A percentile compares a stretch with the other conserved stretches of the same genome.
phyloP scores from a whole-genome alignment of 2,329 filamentous ascomycete species.

The Zymoseptoria pseudotritici region DNA sequence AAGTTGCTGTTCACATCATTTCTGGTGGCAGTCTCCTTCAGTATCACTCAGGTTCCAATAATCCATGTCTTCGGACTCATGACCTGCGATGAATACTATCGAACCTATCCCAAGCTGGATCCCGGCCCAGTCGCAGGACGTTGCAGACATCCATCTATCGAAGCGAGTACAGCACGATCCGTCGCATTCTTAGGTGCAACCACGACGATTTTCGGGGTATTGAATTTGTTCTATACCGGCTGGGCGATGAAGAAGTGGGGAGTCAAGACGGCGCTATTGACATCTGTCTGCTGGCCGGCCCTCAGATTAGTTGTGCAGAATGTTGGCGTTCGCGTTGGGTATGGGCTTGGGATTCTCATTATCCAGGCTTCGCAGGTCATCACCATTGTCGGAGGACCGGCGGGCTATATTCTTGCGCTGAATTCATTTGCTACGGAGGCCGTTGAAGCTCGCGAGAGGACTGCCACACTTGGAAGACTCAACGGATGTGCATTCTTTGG shows the following conservation, averaged over 20 bases:
- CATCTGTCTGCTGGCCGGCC: slow-evolving; percentile 58
- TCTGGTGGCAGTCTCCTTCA: slow-evolving; percentile 48
- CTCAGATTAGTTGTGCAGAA: slow-evolving; percentile 58
- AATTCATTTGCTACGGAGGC: slow-evolving; percentile 63
- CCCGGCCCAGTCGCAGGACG: slow-evolving; percentile 41
- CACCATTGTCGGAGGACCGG: slow-evolving; percentile 60
- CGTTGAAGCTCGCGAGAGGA: slow-evolving; percentile 52
- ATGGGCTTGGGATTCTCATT: slow-evolving; percentile 56
- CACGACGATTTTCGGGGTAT: slow-evolving; percentile 59
- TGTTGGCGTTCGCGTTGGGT: slow-evolving; percentile 55
- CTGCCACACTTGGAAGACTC: slow-evolving; percentile 57
- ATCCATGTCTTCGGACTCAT: slow-evolving; percentile 64
- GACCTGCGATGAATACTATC: slow-evolving; percentile 65
- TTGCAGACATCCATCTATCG: slow-evolving; percentile 55
- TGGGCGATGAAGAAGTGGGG: slow-evolving; percentile 61
- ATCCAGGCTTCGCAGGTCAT: slow-evolving; percentile 62
- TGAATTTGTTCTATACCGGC: slow-evolving; percentile 61
- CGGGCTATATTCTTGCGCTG: slow-evolving; percentile 60
- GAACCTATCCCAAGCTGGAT: slow-evolving; percentile 42
- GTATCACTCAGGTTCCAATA: slow-evolving; percentile 45
- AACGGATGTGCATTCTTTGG: slow-evolving; percentile 63
- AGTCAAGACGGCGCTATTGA: slow-evolving; percentile 53
- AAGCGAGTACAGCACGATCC: slow-evolving; percentile 56
- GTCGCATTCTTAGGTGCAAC: slow-evolving; percentile 59
- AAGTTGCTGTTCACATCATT: slow-evolving; percentile 53